A percentile compares a stretch with the other conserved stretches of the same genome.
phyloP scores from a whole-genome alignment of 2,329 filamentous ascomycete species.

The Colletotrichum euphorbiae region DNA sequence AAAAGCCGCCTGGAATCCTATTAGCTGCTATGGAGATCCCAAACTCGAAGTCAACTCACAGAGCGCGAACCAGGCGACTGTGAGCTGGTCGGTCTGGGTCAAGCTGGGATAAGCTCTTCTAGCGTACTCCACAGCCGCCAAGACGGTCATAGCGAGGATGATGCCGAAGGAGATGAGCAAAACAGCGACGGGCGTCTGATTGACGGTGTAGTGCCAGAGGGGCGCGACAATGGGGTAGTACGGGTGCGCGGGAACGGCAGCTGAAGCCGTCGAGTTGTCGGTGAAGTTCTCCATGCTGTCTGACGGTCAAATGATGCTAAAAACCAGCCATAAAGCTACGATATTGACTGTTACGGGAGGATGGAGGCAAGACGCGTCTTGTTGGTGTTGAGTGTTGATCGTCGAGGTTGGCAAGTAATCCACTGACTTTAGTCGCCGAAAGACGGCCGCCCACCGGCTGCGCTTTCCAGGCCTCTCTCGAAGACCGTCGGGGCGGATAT shows the following conservation, averaged over 20 bases:
- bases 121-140: slow-evolving; percentile 48
- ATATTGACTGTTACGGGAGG: too few species aligned
- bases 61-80: slow-evolving; percentile 65
- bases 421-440: too few species aligned
- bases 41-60: slow-evolving; percentile 54
- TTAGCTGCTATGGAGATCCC: slow-evolving; percentile 24
- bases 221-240: slow-evolving; percentile 60
- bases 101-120: slow-evolving; percentile 48
- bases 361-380: too few species aligned
- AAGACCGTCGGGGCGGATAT: too few species aligned
- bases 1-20: slow-evolving; percentile 64
- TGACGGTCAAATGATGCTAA: too few species aligned
- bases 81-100: slow-evolving; percentile 54
- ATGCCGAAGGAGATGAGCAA: slow-evolving; percentile 54
- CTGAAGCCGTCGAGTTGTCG: neutral
- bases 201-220: slow-evolving; percentile 60
- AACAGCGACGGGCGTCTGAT: slow-evolving; percentile 53
- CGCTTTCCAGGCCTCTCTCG: too few species aligned
- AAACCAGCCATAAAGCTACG: too few species aligned
- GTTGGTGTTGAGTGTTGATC: neutral
- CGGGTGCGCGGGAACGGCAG: slow-evolving; percentile 52
- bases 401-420: too few species aligned
- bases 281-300: neutral
- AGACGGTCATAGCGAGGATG: slow-evolving; percentile 52
- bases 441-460: too few species aligned